A percentile compares a stretch with the other conserved stretches of the same genome.
phyloP scores from a whole-genome alignment of 257 asterid genomes.

The Solanum rostratum region DNA sequence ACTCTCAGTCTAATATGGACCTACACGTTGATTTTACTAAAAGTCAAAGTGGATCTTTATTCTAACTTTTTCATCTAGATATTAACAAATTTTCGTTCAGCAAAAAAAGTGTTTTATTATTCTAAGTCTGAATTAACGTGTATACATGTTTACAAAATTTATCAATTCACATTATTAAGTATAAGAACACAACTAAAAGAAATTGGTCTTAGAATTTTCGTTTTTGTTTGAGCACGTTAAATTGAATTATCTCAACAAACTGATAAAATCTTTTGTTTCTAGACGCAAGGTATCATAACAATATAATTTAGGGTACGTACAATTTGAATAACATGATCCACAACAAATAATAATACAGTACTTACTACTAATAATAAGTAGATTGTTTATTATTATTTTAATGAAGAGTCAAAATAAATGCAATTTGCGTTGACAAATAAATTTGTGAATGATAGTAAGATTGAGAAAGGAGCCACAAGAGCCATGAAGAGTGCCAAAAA shows the following conservation, averaged over 20 bases:
- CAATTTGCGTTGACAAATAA: not conserved
- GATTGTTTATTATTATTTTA: not conserved
- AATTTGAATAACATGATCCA: not conserved
- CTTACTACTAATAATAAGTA: not conserved
- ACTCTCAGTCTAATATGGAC: not conserved
- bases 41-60: not conserved
- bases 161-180: not conserved
- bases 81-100: not conserved
- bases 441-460: not conserved
- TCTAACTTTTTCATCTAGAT: not conserved
- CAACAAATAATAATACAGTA: not conserved
- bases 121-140: not conserved
- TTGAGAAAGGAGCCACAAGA: not conserved
- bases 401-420: not conserved
- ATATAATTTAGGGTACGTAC: not conserved
- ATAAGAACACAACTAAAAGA: not conserved
- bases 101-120: not conserved
- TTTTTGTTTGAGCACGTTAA: not conserved
- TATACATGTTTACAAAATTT: not conserved
- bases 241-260: not conserved
- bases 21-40: not conserved
- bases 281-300: not conserved
- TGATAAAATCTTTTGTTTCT: not conserved
- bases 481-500: not conserved
- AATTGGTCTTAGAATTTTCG: not conserved